Evolutionary conservation across 768 basidiomycete genomes (phyloP), one percentile per base, ranked within the genome.

Genomic region (Lactifluus hygrophoroides): DNA sequence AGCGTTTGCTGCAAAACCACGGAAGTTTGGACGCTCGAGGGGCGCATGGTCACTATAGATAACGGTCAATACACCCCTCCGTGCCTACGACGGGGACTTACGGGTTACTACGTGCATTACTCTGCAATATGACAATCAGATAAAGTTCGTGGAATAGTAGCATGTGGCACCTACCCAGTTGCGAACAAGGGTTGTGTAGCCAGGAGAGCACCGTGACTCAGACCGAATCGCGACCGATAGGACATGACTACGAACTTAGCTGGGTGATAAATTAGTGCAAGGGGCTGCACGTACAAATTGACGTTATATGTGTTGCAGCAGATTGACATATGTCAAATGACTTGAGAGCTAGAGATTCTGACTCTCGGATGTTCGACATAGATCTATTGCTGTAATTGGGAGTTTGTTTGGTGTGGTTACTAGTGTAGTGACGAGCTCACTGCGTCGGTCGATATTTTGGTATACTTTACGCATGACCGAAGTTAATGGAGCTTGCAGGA

Each of bases 81-180:
- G 66, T 53, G 51, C 30, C 34, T 32, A 51, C 47, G 6, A 7
- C 47, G 27, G 51, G 58, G 32, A 70, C 84, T 61, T 69, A 88
- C 88, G 67, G 17, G 86, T 86, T 64, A 87, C 72, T 43, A 88
- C 79, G 66, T 90, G 87, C 87, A 89, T 88, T 64, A 90, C 85
- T 28, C 88, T 89, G 66, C 21, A 56, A 43, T 28, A 45, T n/a
- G 58, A 51, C 64, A 53, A 63, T 66, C 38, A 53, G 21, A 13
- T 38, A 23, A n/a, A 21, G 35, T 56, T n/a, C 40, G 5, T 3
- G 21, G 42, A 42, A n/a, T 16, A 27, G 13, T 1, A 27, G 13
- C 2, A 17, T 17, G 48, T 16, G 5, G 60, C 38, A 73, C 86
- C 64, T 69, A 90, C 88, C 85, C 83, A 56, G 88, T 82, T 62